Evolutionary conservation across 129 eudicot species (phyloP), one percentile per base, ranked within the genome.

Genomic region (Mikania micrantha): DNA sequence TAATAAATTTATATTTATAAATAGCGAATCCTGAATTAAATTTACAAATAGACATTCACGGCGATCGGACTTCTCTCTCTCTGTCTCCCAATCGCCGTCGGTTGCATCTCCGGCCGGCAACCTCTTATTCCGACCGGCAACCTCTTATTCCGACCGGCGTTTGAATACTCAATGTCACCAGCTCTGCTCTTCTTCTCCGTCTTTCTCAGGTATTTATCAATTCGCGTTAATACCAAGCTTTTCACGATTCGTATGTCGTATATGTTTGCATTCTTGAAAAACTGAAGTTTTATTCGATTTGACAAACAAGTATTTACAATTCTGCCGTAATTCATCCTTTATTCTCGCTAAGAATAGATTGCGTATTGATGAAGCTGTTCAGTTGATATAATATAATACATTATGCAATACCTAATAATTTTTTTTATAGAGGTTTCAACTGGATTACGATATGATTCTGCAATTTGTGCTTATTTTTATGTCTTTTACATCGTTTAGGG

Each of bases 141-240:
- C n/a, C n/a, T n/a, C 49, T n/a, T 1, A 32, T 64, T 41, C 63
- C 64, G 44, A 35, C 63, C 64, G 40, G 9, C 71, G 16, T 70
- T 27, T 4, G 22, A 65, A 21, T 24, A 32, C 49, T 54, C 54
- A 8, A 67, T 69, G 70, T 70, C 77, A 74, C 70, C 66, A 15
- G 29, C 82, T 52, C 78, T 64, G 74, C 80, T 81, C 69, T 64
- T 59, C 75, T 35, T 70, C 77, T 65, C 52, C 77, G 59, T 35
- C 49, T 28, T 66, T 41, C 62, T 67, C 70, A 56, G 80, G 84
- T 74, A 67, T 52, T 47, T 50, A 15, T 27, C 28, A 40, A 11
- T 44, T 66, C 41, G 2, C 21, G 1, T 24, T 24, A 13, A 53
- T 48, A 4, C 35, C 70, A 62, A 9, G 2, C 27, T 53, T 24